These are phyloP conservation scores for Gymnopus androsaceus DNA, from an alignment of 1,284 basidiomycete species.

Conservation along the genomic window DNA sequence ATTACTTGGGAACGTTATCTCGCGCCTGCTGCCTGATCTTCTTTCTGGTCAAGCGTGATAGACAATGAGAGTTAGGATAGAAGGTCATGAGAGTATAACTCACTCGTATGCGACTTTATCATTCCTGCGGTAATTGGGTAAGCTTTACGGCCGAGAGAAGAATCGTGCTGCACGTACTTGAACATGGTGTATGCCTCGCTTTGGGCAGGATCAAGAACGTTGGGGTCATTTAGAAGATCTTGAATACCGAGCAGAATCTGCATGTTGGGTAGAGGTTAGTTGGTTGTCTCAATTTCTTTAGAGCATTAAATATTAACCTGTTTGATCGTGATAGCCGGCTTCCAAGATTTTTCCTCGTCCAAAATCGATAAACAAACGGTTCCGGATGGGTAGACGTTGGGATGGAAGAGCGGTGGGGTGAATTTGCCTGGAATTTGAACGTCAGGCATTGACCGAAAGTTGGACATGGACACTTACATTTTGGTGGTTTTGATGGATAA, in stretches of 20 bases:
- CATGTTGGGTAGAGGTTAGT: neutral
- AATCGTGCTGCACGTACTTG: slow-evolving; percentile 63
- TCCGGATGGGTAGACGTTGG: slow-evolving; percentile 98
- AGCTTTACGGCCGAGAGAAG: neutral
- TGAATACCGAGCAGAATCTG: slow-evolving; percentile 96
- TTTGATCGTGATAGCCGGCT: slow-evolving; percentile 98
- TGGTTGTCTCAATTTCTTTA: neutral
- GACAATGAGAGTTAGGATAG: slow-evolving; percentile 10
- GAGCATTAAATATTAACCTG: slow-evolving; percentile 59
- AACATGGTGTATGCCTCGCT: slow-evolving; percentile 98
- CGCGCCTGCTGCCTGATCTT: slow-evolving; percentile 81
- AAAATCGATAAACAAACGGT: slow-evolving; percentile 98
- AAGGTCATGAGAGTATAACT: slow-evolving; percentile 32
- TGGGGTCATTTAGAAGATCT: slow-evolving; percentile 92
- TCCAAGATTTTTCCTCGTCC: slow-evolving; percentile 99
- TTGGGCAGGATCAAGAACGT: slow-evolving; percentile 94
- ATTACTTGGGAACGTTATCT: slow-evolving; percentile 81
- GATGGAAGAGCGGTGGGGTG: slow-evolving; percentile 93
- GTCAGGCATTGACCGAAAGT: no score
- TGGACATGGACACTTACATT: slow-evolving; percentile 61
- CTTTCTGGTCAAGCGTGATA: no score
- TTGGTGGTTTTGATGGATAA: slow-evolving; percentile 94
- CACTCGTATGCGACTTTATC: slow-evolving; percentile 89
- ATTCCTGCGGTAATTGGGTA: slow-evolving; percentile 56
- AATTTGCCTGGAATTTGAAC: slow-evolving; percentile 80